Base-by-base conservation (phyloP, 1,139 yeast species). In the Kodamaea ohmeri region DNA sequence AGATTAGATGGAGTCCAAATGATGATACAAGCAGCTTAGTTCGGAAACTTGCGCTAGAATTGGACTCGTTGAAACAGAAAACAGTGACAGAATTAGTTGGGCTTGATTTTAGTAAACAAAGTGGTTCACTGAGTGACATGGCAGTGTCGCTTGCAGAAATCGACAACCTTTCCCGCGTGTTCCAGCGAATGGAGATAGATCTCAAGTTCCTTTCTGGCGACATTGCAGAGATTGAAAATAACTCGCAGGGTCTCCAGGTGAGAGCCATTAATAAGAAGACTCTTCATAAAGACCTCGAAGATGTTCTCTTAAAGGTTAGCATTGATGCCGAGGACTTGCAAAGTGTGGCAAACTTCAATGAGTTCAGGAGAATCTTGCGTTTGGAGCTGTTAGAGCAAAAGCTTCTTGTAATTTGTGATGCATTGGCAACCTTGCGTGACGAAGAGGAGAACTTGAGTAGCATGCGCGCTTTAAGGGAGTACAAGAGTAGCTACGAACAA, bases 171-270 rank as follows among this genome's bases (percentile, higher is more conserved):
- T 81, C 56, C 77, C 61, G 58, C 29, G 58, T 70, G 8, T 71
- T 71, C 53, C 68, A 66, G 44, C 63, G 58, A 37, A 66, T 68
- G 71, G 76, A 70, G 42, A 53, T 67, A 18, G 67, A 63, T 39
- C 66, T 71, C 44, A 64, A 61, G 38, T 51, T 60, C 30, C 48
- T 87, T 36, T 74, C 81, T 3, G 78, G 78, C 6, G 92, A 85
- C 43, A 78, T 89, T 37, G 73, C 76, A 34, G 75, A 73, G 38
- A 82, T 89, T 36, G 96, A 89, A 55, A 68, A 72, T 31, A 86
- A 85, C 52, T 81, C 89, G 1, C 80, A 82, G 50, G 96, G 96
- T 36, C 63, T 89, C 24, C 97, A 90, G 60, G 84, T 89, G 3
- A 83, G 82, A 50, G 79, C 92, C 4, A 81, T 87, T 27, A 90